phyloP scores from a whole-genome alignment of 257 asterid species.

The Pogostemon cablin region DNA sequence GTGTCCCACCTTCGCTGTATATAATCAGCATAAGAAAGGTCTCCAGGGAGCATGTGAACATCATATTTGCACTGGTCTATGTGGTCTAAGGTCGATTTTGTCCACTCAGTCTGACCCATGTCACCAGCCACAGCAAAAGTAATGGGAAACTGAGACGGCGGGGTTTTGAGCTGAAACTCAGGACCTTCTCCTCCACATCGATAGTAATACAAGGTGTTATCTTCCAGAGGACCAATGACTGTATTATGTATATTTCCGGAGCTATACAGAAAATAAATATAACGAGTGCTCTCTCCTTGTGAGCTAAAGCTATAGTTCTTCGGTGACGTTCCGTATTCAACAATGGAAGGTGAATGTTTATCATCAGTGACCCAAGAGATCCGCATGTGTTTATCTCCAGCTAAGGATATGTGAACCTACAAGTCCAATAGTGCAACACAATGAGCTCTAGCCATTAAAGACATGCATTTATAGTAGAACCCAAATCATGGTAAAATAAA shows the following conservation, averaged over 20 bases:
- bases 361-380: slow-evolving; percentile 69
- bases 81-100: slow-evolving; percentile 82
- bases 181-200: slow-evolving; percentile 80
- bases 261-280: slow-evolving; percentile 65
- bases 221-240: slow-evolving; percentile 83
- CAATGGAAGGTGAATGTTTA: slow-evolving; percentile 59
- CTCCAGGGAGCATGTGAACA: slow-evolving; percentile 89
- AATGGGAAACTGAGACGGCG: slow-evolving; percentile 83
- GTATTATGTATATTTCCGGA: slow-evolving; percentile 89
- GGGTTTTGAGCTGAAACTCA: slow-evolving; percentile 82
- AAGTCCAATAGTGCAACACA: slow-evolving; percentile 19
- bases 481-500: neutral
- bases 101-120: slow-evolving; percentile 97
- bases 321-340: slow-evolving; percentile 79
- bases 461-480: neutral
- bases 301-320: slow-evolving; percentile 54
- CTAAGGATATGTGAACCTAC: slow-evolving; percentile 94
- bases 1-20: slow-evolving; percentile 88
- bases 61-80: slow-evolving; percentile 78
- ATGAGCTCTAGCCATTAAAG: slow-evolving; percentile 13
- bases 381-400: slow-evolving; percentile 79
- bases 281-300: slow-evolving; percentile 68
- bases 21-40: slow-evolving; percentile 90
- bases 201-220: slow-evolving; percentile 67
- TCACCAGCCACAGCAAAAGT: slow-evolving; percentile 93